Evolutionary conservation across 1,284 basidiomycete species (phyloP), one percentile per base, ranked within the genome.

Genomic region (Hemileia vastatrix): DNA sequence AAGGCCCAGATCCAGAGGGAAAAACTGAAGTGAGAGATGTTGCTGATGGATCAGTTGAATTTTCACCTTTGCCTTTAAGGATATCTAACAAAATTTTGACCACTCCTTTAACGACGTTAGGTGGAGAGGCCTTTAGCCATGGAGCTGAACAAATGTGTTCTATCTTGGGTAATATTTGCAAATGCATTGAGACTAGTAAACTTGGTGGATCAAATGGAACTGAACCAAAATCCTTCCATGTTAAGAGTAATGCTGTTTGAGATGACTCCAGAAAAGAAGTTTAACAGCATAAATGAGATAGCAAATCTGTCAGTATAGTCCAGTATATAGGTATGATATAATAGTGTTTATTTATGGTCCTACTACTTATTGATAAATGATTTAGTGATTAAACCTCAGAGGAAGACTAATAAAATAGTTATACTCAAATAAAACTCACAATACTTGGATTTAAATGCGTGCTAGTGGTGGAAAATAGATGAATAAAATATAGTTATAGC

Each of bases 201-300:
- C 87, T 86, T 72, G 86, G 84, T 0, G 90, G 83, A 70, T 92
- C 86, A 68, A 94, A 95, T 74, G 65, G 52, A 67, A 67, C 84
- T 3, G 79, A 76, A 66, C 89, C 86, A 0, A 82, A 84, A 32
- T 87, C 85, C 76, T 88, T 87, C 6, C 83, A 82, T n/a, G 84
- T 85, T 57, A 82, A 77, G 19, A 90, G 81, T 19, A 87, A 78
- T 2, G 81, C 75, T 0, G 91, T 94, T 75, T 97, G 92, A 1
- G 84, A 81, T 9, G 89, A 88, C 65, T 96, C 92, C 62, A 91
- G 81, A 23, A 95, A 79, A 11, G 87, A 83, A 68, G 87, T 88
- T 32, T 87, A 83, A 1, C 86, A 86, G 27, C 90, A 82, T 52
- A 97, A 80, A 6, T 86, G 84, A 63, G 84, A 81, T 32, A 97